phyloP scores from a whole-genome alignment of 139 green algal genomes.

The Volvox reticuliferus region DNA sequence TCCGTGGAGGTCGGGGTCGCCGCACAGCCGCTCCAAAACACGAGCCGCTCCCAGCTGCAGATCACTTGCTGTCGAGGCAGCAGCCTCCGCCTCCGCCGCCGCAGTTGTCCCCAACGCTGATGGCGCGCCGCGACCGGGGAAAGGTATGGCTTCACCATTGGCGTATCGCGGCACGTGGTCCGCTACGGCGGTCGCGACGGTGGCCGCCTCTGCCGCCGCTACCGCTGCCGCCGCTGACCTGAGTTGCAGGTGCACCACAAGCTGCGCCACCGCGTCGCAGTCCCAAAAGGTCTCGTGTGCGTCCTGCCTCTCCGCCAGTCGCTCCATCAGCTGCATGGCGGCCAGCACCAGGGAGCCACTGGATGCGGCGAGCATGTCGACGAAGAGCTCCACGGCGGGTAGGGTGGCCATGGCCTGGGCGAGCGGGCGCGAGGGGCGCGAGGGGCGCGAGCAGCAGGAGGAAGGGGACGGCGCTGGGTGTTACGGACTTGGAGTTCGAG shows the following conservation, averaged over 20 bases:
- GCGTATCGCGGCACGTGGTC: neutral
- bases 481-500: neutral
- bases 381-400: slow-evolving; percentile 27
- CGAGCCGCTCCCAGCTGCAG: slow-evolving; percentile 21
- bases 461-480: neutral
- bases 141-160: neutral
- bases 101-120: neutral
- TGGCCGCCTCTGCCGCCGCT: neutral
- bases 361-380: slow-evolving; percentile 4
- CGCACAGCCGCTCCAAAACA: slow-evolving; percentile 19
- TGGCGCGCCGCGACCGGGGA: neutral
- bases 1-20: slow-evolving; percentile 35
- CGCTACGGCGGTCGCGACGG: neutral
- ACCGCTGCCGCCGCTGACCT: neutral
- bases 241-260: slow-evolving; percentile 31
- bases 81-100: neutral
- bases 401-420: slow-evolving; percentile 31
- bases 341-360: neutral
- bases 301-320: slow-evolving; percentile 21
- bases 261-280: slow-evolving; percentile 31
- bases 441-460: neutral
- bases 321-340: neutral
- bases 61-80: neutral
- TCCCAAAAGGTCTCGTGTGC: slow-evolving; percentile 40
- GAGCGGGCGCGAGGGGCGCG: neutral